These are phyloP conservation scores for Elaeis guineensis DNA, from an alignment of 176 grass and related monocot species.

Conservation along the genomic window DNA sequence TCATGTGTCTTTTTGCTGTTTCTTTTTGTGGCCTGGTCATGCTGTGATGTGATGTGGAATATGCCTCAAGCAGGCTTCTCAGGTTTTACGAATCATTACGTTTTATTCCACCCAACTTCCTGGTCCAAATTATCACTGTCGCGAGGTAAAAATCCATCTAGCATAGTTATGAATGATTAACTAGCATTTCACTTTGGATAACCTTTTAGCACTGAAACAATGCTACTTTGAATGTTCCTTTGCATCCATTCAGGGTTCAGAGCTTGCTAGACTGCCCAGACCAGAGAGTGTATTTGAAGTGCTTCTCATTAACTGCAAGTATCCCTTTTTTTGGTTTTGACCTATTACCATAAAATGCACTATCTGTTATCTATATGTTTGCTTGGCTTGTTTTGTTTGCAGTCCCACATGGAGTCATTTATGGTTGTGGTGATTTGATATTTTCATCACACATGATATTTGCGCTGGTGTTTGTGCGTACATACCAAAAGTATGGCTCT, in stretches of 20 bases:
- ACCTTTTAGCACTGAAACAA: neutral
- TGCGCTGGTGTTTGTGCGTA: constrained; percentile 80
- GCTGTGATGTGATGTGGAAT: constrained; percentile 4
- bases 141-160: constrained; percentile 46
- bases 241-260: constrained; percentile 49
- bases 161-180: neutral
- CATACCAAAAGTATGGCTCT: constrained; percentile 91
- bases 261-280: constrained; percentile 66
- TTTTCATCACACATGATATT: constrained; percentile 99
- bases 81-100: constrained; percentile 89
- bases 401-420: constrained; percentile 89
- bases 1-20: constrained; percentile 7
- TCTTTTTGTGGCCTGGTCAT: neutral
- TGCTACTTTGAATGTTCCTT: constrained; percentile 4
- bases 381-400: constrained; percentile 21
- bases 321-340: neutral
- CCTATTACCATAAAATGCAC: constrained; percentile 14
- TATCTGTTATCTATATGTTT: neutral
- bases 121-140: constrained; percentile 97
- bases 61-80: constrained; percentile 55
- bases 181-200: neutral
- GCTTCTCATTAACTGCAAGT: constrained; percentile 83
- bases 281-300: constrained; percentile 74
- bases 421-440: constrained; percentile 93
- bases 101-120: constrained; percentile 98